These are phyloP conservation scores for Chaetomium sp. DNA, from an alignment of 2,329 filamentous ascomycete genomes.

Conservation along the genomic window DNA sequence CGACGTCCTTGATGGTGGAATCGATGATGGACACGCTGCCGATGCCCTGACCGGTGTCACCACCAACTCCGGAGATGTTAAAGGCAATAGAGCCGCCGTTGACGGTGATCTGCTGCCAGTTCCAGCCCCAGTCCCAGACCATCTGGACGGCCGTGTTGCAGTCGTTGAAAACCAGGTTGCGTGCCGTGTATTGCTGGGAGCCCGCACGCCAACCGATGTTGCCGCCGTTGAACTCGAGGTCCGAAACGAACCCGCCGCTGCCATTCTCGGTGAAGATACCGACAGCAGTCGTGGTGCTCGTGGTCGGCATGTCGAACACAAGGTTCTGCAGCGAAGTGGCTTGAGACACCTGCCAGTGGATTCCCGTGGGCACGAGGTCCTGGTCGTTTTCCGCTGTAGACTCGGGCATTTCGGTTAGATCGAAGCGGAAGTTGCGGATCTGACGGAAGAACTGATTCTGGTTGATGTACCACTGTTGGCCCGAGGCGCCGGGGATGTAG, in stretches of 20 bases:
- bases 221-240: constrained; percentile 63
- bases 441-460: constrained; percentile 56
- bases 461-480: constrained; percentile 15
- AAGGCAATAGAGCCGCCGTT: not conserved
- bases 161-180: constrained; percentile 59
- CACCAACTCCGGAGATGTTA: not conserved
- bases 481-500: constrained; percentile 37
- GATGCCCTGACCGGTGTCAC: not conserved
- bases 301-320: constrained; percentile 50
- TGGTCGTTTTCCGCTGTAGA: constrained; percentile 36
- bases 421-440: constrained; percentile 59
- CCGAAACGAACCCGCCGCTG: constrained; percentile 41
- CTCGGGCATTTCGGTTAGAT: constrained; percentile 56
- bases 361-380: constrained; percentile 48
- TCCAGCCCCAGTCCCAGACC: constrained; percentile 70
- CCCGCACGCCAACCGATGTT: constrained; percentile 50
- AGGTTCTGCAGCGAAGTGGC: constrained; percentile 62
- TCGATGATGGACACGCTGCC: not conserved
- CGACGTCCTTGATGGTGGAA: not conserved
- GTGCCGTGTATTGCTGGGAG: constrained; percentile 5
- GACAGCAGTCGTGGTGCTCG: constrained; percentile 36
- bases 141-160: constrained; percentile 66
- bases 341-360: constrained; percentile 72
- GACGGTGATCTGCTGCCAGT: not conserved
- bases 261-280: constrained; percentile 58